Evolutionary conservation across 495 filamentous ascomycete species (phyloP).

Genomic region (Astrothelium subdiscretum): DNA sequence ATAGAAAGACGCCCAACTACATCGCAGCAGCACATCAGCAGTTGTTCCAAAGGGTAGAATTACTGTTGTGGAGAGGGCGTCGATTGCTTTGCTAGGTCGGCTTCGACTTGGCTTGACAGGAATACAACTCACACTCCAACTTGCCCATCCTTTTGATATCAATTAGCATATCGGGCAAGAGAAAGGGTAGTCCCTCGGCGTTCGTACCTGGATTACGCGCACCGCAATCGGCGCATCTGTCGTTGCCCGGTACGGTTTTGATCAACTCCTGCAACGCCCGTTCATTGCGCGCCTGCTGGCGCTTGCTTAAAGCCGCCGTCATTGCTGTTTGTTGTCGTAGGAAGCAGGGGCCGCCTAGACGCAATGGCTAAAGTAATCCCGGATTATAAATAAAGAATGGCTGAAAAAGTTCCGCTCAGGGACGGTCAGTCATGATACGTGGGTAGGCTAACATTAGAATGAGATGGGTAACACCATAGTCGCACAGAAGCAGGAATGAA

Average conservation of each 20-base stretch:
- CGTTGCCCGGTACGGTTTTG: conserved; percentile 78
- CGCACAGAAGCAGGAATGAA: neutral
- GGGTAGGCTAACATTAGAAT: neutral
- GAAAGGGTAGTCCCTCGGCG: neutral
- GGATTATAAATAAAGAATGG: conserved; percentile 1
- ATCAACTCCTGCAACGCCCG: conserved; percentile 82
- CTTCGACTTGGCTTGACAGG: neutral
- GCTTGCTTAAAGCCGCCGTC: conserved; percentile 62
- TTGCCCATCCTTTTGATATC: conserved; percentile 71
- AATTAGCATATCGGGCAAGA: neutral
- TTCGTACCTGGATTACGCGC: conserved; percentile 80
- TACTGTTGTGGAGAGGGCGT: neutral
- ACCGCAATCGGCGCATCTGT: conserved; percentile 86
- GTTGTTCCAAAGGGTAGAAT: neutral
- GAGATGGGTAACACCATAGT: neutral
- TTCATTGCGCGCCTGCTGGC: conserved; percentile 94
- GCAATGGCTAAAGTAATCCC: neutral
- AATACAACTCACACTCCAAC: conserved; percentile 75
- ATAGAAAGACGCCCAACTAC: conserved; percentile 90
- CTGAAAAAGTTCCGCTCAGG: neutral
- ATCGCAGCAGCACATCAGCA: neutral
- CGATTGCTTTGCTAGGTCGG: neutral
- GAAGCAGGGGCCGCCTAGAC: neutral
- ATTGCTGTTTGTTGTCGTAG: conserved; percentile 23
- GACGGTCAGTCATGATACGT: neutral